Percentiles rank a stretch among this genome's conserved stretches.
phyloP scores from a whole-genome alignment of 129 eudicot species.

The Solidago caesia region DNA sequence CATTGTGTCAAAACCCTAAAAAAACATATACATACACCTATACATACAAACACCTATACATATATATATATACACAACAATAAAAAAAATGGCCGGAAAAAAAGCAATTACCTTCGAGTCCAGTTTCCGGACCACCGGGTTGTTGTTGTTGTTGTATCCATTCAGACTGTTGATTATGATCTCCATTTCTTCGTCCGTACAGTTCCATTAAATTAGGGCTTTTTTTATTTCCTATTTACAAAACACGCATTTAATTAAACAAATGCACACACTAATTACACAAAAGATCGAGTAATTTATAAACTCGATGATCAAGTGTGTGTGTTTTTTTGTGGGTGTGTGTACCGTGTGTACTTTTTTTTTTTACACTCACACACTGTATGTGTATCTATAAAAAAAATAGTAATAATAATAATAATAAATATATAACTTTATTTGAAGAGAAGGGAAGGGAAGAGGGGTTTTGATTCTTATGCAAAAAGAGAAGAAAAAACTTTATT shows the following conservation, averaged over 20 bases:
- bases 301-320: no score
- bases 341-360: not conserved
- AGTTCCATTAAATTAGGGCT: slow-evolving; percentile 54
- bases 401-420: no score
- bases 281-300: no score
- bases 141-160: slow-evolving; percentile 44
- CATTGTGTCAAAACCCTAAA: not conserved
- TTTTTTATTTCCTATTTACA: slow-evolving; percentile 17
- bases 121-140: slow-evolving; percentile 39
- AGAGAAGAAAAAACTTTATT: slow-evolving; percentile 34
- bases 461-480: slow-evolving; percentile 32
- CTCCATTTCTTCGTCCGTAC: slow-evolving; percentile 64
- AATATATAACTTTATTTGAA: slow-evolving; percentile 24
- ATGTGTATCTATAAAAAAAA: no score
- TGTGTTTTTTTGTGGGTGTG: not conserved
- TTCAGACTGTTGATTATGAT: slow-evolving; percentile 46
- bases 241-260: slow-evolving; percentile 5
- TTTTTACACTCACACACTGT: not conserved
- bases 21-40: not conserved
- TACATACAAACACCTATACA: not conserved
- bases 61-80: slow-evolving; percentile 31
- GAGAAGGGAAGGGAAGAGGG: slow-evolving; percentile 3
- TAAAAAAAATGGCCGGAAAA: slow-evolving; percentile 26
- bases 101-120: slow-evolving; percentile 56
- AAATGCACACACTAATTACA: slow-evolving; percentile 24